Percentiles rank a stretch among this genome's conserved stretches.
Conservation (phyloP, 2,329 filamentous ascomycete species). For the Alternaria arborescens region DNA sequence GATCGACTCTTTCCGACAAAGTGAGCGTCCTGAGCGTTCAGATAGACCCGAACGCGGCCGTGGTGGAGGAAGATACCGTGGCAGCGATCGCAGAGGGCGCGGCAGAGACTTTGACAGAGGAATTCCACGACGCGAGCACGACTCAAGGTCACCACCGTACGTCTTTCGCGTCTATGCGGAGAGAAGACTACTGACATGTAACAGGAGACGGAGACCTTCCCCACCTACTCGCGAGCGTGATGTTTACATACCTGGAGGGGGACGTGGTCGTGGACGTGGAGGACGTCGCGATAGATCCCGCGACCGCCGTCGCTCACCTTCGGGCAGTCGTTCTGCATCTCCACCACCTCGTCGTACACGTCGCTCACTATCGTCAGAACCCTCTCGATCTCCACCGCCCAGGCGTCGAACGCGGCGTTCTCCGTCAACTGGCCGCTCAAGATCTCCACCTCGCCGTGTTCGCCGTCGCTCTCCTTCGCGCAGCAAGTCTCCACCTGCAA, state of each 20-base stretch:
- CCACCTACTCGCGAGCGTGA: conserved; percentile 62
- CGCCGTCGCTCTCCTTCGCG: conserved; percentile 26
- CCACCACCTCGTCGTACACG: conserved; percentile 20
- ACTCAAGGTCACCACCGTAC: conserved; percentile 61
- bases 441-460: conserved; percentile 35
- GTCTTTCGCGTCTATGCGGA: conserved; percentile 1
- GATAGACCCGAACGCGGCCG: conserved; percentile 56
- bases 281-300: conserved; percentile 48
- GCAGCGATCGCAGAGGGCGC: conserved; percentile 52
- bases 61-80: conserved; percentile 60
- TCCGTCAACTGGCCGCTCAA: conserved; percentile 42
- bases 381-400: conserved; percentile 39
- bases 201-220: conserved; percentile 58
- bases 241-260: conserved; percentile 63
- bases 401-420: conserved; percentile 39
- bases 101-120: conserved; percentile 58
- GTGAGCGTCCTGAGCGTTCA: conserved; percentile 60
- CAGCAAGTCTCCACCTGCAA: conserved; percentile 27
- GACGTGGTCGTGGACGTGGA: conserved; percentile 48
- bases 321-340: conserved; percentile 30
- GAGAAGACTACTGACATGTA: conserved; percentile 25
- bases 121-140: conserved; percentile 54
- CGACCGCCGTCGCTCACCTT: conserved; percentile 46
- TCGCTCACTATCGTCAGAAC: conserved; percentile 25
- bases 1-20: conserved; percentile 71